Conservation (phyloP, 129 eudicot species). For the Centaurea solstitialis region DNA sequence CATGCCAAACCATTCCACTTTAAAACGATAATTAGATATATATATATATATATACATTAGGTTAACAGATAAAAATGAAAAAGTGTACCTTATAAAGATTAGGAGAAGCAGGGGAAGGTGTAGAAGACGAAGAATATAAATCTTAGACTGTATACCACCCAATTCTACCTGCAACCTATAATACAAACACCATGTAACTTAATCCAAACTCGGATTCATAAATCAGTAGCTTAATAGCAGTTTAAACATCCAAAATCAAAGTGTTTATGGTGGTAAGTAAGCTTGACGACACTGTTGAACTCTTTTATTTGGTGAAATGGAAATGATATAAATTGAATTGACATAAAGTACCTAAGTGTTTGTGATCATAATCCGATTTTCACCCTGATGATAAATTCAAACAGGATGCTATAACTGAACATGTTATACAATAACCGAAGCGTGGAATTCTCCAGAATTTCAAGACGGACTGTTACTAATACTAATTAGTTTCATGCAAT, state of each 20-base stretch:
- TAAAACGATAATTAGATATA: too few relatives aligned
- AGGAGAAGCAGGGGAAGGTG: too few relatives aligned
- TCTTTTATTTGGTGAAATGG: slow-evolving; percentile 1
- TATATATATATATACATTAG: too few relatives aligned
- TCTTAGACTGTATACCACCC: slow-evolving; percentile 38
- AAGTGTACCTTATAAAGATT: too few relatives aligned
- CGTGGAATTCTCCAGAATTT: too few relatives aligned
- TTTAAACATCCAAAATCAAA: background rate
- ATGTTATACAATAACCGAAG: background rate
- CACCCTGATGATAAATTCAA: background rate
- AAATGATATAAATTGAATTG: background rate
- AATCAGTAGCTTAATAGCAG: background rate
- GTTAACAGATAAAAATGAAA: too few relatives aligned
- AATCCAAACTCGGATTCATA: background rate
- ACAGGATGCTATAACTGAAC: background rate
- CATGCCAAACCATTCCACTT: too few relatives aligned
- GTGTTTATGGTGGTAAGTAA: background rate
- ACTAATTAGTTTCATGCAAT: too few relatives aligned
- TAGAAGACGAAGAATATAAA: too few relatives aligned
- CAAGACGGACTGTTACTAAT: too few relatives aligned
- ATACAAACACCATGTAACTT: background rate
- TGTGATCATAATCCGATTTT: background rate
- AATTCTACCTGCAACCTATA: slow-evolving; percentile 28
- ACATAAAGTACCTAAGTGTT: background rate
- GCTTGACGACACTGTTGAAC: background rate